These are phyloP conservation scores for Thelephora terrestris DNA, from an alignment of 1,284 basidiomycete genomes.

Conservation along the genomic window DNA sequence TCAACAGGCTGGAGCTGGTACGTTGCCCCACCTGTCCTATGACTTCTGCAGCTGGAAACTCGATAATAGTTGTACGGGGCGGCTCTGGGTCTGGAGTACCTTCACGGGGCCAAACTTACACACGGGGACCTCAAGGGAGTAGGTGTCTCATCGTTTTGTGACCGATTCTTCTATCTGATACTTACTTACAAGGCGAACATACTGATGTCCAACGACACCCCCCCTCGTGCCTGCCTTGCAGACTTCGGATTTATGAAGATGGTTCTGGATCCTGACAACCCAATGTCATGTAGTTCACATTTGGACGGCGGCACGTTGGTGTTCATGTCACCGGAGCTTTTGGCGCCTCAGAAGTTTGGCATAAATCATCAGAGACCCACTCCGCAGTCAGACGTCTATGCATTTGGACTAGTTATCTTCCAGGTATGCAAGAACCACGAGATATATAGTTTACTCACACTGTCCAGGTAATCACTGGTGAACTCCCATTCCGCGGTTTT, in stretches of 20 bases:
- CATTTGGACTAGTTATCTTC: neutral
- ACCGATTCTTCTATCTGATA: neutral
- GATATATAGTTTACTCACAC: neutral
- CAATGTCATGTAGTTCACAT: neutral
- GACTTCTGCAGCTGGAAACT: neutral
- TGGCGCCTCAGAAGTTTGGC: neutral
- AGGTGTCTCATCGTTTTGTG: neutral
- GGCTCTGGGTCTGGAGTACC: conserved; percentile 2
- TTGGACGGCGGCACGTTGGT: neutral
- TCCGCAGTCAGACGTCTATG: neutral
- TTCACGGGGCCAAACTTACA: conserved; percentile 2
- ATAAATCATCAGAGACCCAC: neutral
- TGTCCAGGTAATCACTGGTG: neutral
- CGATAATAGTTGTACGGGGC: neutral
- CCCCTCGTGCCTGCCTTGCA: conserved; percentile 14
- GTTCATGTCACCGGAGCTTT: conserved; percentile 2
- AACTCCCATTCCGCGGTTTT: neutral
- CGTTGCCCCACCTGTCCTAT: neutral
- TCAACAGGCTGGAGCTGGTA: conserved; percentile 2
- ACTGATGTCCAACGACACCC: neutral
- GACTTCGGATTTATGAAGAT: conserved; percentile 4
- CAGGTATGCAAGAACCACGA: neutral
- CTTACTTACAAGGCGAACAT: conserved; percentile 1
- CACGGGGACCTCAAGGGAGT: conserved; percentile 8
- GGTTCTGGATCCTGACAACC: neutral